These are phyloP conservation scores for Neofusicoccum kwambonambiense DNA, from an alignment of 2,329 filamentous ascomycete genomes.

Conservation along the genomic window DNA sequence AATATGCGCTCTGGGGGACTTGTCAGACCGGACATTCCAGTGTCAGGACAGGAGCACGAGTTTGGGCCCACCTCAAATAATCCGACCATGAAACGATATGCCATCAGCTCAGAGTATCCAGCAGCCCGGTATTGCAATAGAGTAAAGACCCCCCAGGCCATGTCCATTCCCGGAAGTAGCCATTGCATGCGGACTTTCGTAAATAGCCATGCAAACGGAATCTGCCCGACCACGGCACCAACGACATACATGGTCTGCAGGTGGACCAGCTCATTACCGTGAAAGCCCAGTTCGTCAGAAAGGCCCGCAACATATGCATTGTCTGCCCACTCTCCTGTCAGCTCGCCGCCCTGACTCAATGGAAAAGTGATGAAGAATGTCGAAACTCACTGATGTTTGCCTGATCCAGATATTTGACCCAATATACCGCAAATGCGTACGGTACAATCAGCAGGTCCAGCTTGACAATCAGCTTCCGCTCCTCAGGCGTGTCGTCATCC, in stretches of 20 bases:
- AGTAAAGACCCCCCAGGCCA: constrained; percentile 58
- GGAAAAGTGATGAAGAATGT: background rate
- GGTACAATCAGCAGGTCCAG: constrained; percentile 57
- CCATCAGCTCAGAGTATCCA: constrained; percentile 51
- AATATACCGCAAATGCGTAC: constrained; percentile 57
- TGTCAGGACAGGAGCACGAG: background rate
- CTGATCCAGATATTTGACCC: constrained; percentile 58
- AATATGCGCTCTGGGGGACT: background rate
- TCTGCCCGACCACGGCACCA: constrained; percentile 52
- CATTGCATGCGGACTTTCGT: constrained; percentile 46
- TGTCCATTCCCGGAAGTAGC: constrained; percentile 52
- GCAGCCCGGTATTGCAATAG: constrained; percentile 54
- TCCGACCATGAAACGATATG: constrained; percentile 56
- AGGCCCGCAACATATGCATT: constrained; percentile 58
- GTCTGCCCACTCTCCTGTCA: constrained; percentile 33
- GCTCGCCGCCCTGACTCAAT: background rate
- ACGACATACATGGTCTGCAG: constrained; percentile 55
- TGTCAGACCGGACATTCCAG: background rate
- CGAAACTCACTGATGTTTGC: constrained; percentile 51
- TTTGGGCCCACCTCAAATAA: constrained; percentile 45
- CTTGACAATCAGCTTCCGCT: constrained; percentile 54
- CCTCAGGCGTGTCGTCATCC: constrained; percentile 48
- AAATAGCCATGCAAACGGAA: constrained; percentile 55
- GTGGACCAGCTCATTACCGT: constrained; percentile 56
- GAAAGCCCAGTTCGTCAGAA: constrained; percentile 52